Base-by-base conservation (phyloP, 1,284 basidiomycete genomes). In the Hypsizygus ulmarius region DNA sequence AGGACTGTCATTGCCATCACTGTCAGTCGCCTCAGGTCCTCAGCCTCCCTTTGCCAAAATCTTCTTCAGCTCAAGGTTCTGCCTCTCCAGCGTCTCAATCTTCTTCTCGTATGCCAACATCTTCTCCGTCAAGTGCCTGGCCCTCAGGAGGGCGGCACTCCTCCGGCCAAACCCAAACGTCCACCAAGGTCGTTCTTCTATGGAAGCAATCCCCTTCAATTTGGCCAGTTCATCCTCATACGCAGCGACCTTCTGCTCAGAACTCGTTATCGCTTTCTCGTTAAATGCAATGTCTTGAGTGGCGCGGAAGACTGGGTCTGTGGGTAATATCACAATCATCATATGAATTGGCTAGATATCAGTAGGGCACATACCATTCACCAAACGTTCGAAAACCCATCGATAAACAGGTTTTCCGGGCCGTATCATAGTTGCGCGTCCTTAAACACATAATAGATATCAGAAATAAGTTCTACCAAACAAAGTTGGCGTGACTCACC, bases 371-470 rank as follows among this genome's bases (percentile, higher is more conserved):
- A 44, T 56, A 89, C 90, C 90, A 41, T 82, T 70, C 0, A 91
- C 85, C 1, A 98, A 76, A 28, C 81, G 75, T 55, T 88, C 75
- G 64, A 97, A 97, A 2, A 93, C 93, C 62, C 84, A 87, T 65
- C 79, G 79, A 64, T 92, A 90, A 1, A 97, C 84, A 0, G 96
- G 96, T 64, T 90, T 93, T 29, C 96, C 96, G 0, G 96, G 91
- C 36, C 81, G 78, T 52, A 99, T 90, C 2, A 74, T 77, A 1
- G 89, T 84, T 1, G 93, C 88, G n/a, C 93, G 84, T 19, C 90
- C 90, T 90, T 32, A 25, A 52, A 42, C n/a, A 21, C 34, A 18
- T 33, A 45, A 40, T 57, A 25, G 30, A 27, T 18, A 36, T 25
- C 5, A 21, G 28, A 32, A 33, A 11, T 39, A 28, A 10, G 15